phyloP scores from a whole-genome alignment of 2,329 filamentous ascomycete species.

The Microascus cirrosus region DNA sequence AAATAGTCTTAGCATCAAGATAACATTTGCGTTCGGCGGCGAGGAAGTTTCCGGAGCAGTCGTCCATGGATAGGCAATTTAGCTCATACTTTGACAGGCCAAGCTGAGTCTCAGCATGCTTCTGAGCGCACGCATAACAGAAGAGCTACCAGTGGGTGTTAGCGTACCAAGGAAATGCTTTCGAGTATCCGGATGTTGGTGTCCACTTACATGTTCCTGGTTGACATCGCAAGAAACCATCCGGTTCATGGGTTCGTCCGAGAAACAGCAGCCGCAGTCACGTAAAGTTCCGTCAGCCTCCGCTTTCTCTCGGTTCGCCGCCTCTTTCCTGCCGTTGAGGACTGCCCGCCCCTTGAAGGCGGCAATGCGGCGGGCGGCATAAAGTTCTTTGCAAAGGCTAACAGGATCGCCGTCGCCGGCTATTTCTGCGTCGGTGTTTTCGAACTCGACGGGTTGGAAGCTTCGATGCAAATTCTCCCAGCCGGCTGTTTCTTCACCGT shows the following conservation, averaged over 20 bases:
- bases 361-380: constrained; percentile 1
- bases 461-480: not conserved
- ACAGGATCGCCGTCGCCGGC: constrained; percentile 10
- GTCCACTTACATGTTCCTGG: constrained; percentile 33
- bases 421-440: not conserved
- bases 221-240: constrained; percentile 57
- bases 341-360: not conserved
- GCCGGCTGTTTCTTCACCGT: not conserved
- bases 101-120: constrained; percentile 55
- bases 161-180: constrained; percentile 2
- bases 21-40: constrained; percentile 41
- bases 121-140: constrained; percentile 55
- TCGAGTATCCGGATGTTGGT: not conserved
- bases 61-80: constrained; percentile 58
- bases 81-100: constrained; percentile 59
- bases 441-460: not conserved
- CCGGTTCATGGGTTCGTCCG: constrained; percentile 52
- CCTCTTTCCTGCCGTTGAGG: constrained; percentile 21
- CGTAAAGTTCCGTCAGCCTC: constrained; percentile 37
- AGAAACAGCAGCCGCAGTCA: constrained; percentile 68
- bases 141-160: constrained; percentile 36
- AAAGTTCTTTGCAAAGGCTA: constrained; percentile 11
- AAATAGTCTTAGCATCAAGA: constrained; percentile 43
- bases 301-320: constrained; percentile 27
- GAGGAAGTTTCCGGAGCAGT: constrained; percentile 53